Evolutionary conservation across 1,284 basidiomycete genomes (phyloP).

Genomic region (Ustilago cynodontis): DNA sequence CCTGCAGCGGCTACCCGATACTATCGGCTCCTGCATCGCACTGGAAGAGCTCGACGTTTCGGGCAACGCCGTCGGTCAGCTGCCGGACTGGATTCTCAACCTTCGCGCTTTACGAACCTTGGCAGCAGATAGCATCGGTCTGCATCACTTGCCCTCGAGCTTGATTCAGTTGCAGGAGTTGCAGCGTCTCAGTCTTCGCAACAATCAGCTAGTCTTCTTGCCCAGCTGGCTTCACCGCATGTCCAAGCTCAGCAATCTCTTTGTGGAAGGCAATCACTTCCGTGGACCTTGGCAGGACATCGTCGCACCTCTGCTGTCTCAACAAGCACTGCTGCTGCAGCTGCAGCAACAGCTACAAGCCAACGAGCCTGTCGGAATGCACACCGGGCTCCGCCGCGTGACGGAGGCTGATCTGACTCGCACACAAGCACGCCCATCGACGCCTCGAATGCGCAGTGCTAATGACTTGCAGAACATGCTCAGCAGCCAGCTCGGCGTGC

Average conservation of each 20-base stretch:
- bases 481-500: constrained; percentile 9
- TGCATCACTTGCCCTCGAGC: constrained; percentile 77
- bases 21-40: constrained; percentile 79
- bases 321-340: constrained; percentile 12
- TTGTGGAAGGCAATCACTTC: constrained; percentile 93
- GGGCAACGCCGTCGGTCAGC: constrained; percentile 79
- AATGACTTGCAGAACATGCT: constrained; percentile 40
- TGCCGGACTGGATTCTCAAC: constrained; percentile 77
- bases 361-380: not conserved
- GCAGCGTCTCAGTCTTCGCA: constrained; percentile 86
- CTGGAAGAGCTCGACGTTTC: constrained; percentile 96
- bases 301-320: constrained; percentile 71
- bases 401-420: constrained; percentile 5
- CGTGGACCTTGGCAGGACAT: constrained; percentile 89
- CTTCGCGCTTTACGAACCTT: constrained; percentile 84
- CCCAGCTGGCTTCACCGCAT: constrained; percentile 93
- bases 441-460: constrained; percentile 43
- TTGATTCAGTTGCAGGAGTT: constrained; percentile 75
- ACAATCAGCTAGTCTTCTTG: constrained; percentile 88
- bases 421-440: constrained; percentile 16
- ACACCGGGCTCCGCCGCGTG: constrained; percentile 10
- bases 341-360: not conserved
- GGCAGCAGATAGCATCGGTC: constrained; percentile 87
- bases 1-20: constrained; percentile 82
- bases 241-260: constrained; percentile 83